Evolutionary conservation across 768 basidiomycete species (phyloP), one percentile per base, ranked within the genome.

Genomic region (Filobasidium wieringae): DNA sequence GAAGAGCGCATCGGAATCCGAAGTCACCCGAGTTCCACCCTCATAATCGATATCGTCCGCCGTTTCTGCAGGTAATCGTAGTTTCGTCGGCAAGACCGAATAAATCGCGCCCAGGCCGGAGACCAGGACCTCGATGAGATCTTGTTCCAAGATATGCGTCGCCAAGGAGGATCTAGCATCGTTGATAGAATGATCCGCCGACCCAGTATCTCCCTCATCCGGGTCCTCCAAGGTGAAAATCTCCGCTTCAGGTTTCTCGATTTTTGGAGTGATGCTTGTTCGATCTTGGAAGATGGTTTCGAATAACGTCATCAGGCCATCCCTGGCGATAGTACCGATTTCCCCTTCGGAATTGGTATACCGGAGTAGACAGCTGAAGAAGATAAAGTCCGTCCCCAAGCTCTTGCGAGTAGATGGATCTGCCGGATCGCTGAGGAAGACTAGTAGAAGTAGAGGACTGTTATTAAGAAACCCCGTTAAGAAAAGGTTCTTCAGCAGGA

Each of bases 41-140:
- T 7, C 27, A 26, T n/a, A 45, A 1, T 17, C 41, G 45, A 32
- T 33, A 22, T 78, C 37, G 78, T 79, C 33, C 79, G 80, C 8
- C 90, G 90, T 7, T 91, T 80, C 8, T 81, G 77, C 85, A 92
- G 58, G 79, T 59, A 95, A 81, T 52, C 81, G 82, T 39, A 97
- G 79, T 74, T 95, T 95, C 19, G 83, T 82, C 0, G 93, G 93
- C 11, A 97, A 77, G 1, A 90, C 75, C 1, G 90, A 95, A 68
- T 93, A 96, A 1, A 93, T 86, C 0, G 93, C 93, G 3, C 89
- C 85, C 11, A 97, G 72, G 15, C 91, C 90, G 2, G 93, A 93
- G 17, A 85, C 89, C 45, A 97, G 81, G 11, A 97, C 93, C 63
- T 96, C 91, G n/a, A 90, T 88, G 71, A 95, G 93, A 73, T 96